Evolutionary conservation across 2,329 filamentous ascomycete genomes (phyloP).

Genomic region (Hansfordia pulvinata): DNA sequence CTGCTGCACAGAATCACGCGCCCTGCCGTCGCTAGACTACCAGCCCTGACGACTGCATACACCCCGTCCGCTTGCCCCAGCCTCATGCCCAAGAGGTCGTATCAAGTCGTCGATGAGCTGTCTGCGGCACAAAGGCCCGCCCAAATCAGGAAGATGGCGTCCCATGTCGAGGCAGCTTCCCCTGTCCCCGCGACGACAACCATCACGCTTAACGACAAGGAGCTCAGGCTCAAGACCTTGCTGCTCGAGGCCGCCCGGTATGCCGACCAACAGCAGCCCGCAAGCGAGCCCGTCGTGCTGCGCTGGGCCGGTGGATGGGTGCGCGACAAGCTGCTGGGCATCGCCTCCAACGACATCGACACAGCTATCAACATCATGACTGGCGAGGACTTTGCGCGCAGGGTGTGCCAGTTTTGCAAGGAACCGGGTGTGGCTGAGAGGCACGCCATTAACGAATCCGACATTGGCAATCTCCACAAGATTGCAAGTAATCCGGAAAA

Average conservation of each 20-base stretch:
- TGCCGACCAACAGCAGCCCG: constrained; percentile 37
- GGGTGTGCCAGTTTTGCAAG: constrained; percentile 55
- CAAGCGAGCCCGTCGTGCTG: constrained; percentile 44
- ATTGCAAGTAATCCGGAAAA: constrained; percentile 90
- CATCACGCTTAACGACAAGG: constrained; percentile 50
- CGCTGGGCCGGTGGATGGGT: constrained; percentile 84
- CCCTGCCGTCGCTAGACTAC: background rate
- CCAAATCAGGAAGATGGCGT: constrained; percentile 15
- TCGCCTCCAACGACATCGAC: constrained; percentile 68
- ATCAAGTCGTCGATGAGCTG: constrained; percentile 8
- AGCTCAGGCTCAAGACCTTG: constrained; percentile 59
- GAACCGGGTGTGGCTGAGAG: constrained; percentile 43
- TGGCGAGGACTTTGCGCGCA: constrained; percentile 58
- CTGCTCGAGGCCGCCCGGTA: constrained; percentile 70
- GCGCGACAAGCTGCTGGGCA: constrained; percentile 65
- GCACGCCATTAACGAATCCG: constrained; percentile 41
- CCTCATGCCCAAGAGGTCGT: constrained; percentile 17
- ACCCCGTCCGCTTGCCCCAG: too few species aligned
- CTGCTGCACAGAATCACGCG: background rate
- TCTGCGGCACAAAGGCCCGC: constrained; percentile 7
- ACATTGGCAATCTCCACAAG: constrained; percentile 68
- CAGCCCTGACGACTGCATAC: too few species aligned
- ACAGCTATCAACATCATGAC: constrained; percentile 80
- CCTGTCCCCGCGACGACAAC: constrained; percentile 14
- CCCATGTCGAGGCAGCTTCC: too few species aligned